phyloP scores from a whole-genome alignment of 768 basidiomycete species.

The Boletus eberwhitei region DNA sequence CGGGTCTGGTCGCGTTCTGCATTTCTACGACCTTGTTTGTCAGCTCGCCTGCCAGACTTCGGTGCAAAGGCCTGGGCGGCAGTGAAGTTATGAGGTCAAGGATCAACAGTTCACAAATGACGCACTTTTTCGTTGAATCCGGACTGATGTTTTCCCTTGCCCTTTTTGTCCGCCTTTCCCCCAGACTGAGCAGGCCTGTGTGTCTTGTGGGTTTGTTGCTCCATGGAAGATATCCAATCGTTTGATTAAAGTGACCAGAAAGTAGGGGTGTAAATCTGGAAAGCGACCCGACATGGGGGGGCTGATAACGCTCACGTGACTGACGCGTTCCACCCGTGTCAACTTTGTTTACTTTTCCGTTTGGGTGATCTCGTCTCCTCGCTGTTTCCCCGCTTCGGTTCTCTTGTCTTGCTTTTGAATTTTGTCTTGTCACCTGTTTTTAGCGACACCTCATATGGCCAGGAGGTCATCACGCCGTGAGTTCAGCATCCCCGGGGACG shows the following conservation, averaged over 20 bases:
- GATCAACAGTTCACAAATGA: not conserved
- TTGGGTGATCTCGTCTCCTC: not conserved
- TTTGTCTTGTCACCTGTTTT: conserved; percentile 14
- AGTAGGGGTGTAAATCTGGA: conserved; percentile 5
- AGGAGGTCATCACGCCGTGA: conserved; percentile 33
- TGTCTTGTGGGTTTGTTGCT: conserved; percentile 75
- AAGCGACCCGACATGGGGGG: conserved; percentile 15
- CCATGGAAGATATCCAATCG: conserved; percentile 40
- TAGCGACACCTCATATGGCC: conserved; percentile 23
- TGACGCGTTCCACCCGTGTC: conserved; percentile 21
- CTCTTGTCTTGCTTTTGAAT: conserved; percentile 12
- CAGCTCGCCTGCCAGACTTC: conserved; percentile 85
- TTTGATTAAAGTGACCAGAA: not conserved
- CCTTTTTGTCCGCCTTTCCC: conserved; percentile 73
- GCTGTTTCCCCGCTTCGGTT: conserved; percentile 4
- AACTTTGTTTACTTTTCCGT: conserved; percentile 19
- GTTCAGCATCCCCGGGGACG: conserved; percentile 64
- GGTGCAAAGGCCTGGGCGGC: conserved; percentile 76
- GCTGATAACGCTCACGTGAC: conserved; percentile 27
- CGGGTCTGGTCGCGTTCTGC: conserved; percentile 93
- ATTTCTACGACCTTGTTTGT: conserved; percentile 83
- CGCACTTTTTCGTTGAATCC: conserved; percentile 88
- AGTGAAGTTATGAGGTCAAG: not conserved
- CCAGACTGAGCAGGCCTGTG: conserved; percentile 76
- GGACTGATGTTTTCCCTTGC: conserved; percentile 64